Evolutionary conservation across 2,329 filamentous ascomycete species (phyloP).

Genomic region (Lecanoromycetidae sp.): DNA sequence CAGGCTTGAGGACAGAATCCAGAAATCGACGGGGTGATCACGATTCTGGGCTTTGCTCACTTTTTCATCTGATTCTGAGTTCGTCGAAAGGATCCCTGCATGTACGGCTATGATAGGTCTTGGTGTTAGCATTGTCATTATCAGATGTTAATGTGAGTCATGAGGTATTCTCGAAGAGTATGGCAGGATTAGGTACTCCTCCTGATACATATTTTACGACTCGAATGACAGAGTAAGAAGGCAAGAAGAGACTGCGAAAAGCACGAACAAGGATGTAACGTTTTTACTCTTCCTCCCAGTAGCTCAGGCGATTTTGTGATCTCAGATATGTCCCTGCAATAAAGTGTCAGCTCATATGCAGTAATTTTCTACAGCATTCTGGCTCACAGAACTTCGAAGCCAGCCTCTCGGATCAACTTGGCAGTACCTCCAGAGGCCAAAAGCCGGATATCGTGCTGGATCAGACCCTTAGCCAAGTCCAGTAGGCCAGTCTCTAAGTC

Average conservation of each 20-base stretch:
- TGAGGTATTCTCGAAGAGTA: not conserved
- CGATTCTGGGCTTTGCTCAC: too few relatives aligned
- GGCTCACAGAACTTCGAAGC: slow-evolving; percentile 82
- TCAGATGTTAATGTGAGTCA: not conserved
- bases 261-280: slow-evolving; percentile 52
- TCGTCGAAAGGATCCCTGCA: slow-evolving; percentile 72
- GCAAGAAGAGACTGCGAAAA: not conserved
- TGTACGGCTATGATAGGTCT: slow-evolving; percentile 51
- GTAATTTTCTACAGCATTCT: not conserved
- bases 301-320: slow-evolving; percentile 97
- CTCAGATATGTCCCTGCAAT: slow-evolving; percentile 77
- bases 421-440: slow-evolving; percentile 91
- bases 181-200: not conserved
- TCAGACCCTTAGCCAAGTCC: slow-evolving; percentile 81
- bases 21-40: too few relatives aligned
- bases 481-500: too few relatives aligned
- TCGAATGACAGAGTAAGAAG: not conserved
- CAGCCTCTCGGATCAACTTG: slow-evolving; percentile 91
- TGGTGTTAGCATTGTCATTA: not conserved
- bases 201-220: not conserved
- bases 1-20: too few relatives aligned
- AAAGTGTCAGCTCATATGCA: not conserved
- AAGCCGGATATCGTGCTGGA: slow-evolving; percentile 80
- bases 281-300: slow-evolving; percentile 63
- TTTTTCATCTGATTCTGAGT: slow-evolving; percentile 91